Conservation (phyloP, 129 eudicot genomes). For the Saussurea involucrata region DNA sequence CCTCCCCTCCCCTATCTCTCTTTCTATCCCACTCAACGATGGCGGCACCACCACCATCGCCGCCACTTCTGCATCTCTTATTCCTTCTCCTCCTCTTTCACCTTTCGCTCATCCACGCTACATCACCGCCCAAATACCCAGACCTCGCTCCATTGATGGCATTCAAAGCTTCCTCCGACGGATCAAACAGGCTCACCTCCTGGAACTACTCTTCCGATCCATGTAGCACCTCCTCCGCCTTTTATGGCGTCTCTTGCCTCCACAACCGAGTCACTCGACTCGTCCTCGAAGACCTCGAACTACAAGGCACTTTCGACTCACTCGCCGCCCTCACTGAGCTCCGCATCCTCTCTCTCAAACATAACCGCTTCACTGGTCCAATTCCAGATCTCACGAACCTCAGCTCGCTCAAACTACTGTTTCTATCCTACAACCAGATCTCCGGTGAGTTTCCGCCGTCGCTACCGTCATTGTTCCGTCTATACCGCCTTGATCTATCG, state of each 20-base stretch:
- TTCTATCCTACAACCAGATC: slow-evolving; percentile 52
- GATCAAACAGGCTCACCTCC: slow-evolving; percentile 37
- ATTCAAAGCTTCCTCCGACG: slow-evolving; percentile 54
- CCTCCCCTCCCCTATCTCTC: not conserved
- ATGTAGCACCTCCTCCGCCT: slow-evolving; percentile 43
- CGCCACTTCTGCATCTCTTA: not conserved
- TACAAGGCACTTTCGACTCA: slow-evolving; percentile 40
- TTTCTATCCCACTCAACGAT: not conserved
- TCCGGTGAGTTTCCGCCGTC: slow-evolving; percentile 60
- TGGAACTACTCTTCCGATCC: slow-evolving; percentile 59
- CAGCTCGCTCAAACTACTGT: slow-evolving; percentile 44
- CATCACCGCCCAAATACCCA: slow-evolving; percentile 30
- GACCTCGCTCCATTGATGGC: slow-evolving; percentile 52
- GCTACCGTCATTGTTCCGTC: slow-evolving; percentile 28
- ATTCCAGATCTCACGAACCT: slow-evolving; percentile 71
- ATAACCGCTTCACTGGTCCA: slow-evolving; percentile 53
- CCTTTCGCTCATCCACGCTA: slow-evolving; percentile 15
- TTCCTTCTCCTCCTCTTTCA: slow-evolving; percentile 18
- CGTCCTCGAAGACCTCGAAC: slow-evolving; percentile 64
- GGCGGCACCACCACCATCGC: slow-evolving; percentile 28
- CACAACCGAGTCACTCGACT: slow-evolving; percentile 61
- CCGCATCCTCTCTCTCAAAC: slow-evolving; percentile 68
- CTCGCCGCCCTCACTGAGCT: slow-evolving; percentile 53
- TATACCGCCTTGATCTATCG: slow-evolving; percentile 71
- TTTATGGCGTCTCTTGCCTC: slow-evolving; percentile 61